These are phyloP conservation scores for Solanum piurae DNA, from an alignment of 257 asterid species.

Conservation along the genomic window DNA sequence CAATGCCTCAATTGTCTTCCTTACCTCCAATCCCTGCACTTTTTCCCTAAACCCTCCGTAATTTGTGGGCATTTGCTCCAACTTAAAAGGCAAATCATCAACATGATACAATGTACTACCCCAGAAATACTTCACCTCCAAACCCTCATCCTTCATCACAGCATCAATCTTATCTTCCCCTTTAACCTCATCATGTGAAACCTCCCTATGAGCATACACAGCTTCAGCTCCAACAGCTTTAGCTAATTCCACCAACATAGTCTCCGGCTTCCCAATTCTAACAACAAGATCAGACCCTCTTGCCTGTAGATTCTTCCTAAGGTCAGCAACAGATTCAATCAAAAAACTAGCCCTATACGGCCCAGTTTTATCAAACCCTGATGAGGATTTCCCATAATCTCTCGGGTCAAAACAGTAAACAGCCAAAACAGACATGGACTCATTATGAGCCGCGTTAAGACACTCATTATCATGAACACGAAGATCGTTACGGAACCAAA, in stretches of 20 bases:
- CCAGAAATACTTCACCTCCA: constrained; percentile 88
- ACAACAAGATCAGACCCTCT: constrained; percentile 94
- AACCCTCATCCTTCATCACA: constrained; percentile 77
- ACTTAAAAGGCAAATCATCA: constrained; percentile 87
- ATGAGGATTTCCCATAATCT: constrained; percentile 78
- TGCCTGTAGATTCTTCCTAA: constrained; percentile 51
- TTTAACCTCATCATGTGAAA: constrained; percentile 71
- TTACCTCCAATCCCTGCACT: constrained; percentile 61
- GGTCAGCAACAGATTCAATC: constrained; percentile 65
- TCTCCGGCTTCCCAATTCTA: constrained; percentile 82
- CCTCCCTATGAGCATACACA: constrained; percentile 80
- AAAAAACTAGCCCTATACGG: constrained; percentile 69
- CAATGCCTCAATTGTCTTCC: constrained; percentile 75
- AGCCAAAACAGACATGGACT: constrained; percentile 71
- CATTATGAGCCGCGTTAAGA: constrained; percentile 70
- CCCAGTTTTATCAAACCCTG: constrained; percentile 87
- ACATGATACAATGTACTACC: constrained; percentile 95
- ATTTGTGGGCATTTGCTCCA: constrained; percentile 75
- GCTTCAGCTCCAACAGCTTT: constrained; percentile 87
- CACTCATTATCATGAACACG: constrained; percentile 91
- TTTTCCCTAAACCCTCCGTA: constrained; percentile 87
- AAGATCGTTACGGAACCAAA: constrained; percentile 97
- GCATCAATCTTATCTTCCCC: constrained; percentile 83
- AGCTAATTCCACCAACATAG: constrained; percentile 65
- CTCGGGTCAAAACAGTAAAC: constrained; percentile 95